These are phyloP conservation scores for Cladosporium austrohemisphaericum DNA, from an alignment of 2,329 filamentous ascomycete species.

Conservation along the genomic window DNA sequence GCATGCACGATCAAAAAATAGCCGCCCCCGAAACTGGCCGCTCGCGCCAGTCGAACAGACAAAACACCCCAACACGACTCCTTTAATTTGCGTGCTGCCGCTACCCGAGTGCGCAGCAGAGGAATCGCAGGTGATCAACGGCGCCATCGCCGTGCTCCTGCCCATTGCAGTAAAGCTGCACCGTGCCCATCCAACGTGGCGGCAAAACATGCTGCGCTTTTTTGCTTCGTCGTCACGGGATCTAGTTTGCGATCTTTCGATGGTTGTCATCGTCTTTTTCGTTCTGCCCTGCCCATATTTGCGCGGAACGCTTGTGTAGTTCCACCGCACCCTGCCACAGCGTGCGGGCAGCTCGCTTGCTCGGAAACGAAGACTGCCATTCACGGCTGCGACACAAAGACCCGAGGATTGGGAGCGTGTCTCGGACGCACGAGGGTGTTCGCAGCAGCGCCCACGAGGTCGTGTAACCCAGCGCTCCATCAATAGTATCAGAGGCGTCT, in stretches of 20 bases:
- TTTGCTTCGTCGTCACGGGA: conserved; percentile 7
- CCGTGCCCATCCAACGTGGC: no score
- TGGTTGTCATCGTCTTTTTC: no score
- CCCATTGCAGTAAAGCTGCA: background rate
- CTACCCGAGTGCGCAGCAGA: conserved; percentile 2
- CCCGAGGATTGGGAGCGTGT: no score
- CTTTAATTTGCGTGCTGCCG: conserved; percentile 14
- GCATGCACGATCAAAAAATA: conserved; percentile 3
- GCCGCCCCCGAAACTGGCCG: conserved; percentile 7
- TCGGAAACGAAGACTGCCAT: conserved; percentile 3
- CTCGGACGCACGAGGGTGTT: background rate
- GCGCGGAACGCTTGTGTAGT: no score
- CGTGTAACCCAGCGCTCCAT: no score
- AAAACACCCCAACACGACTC: conserved; percentile 4
- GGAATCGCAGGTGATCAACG: background rate
- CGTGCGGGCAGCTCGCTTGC: conserved; percentile 7
- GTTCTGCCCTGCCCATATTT: no score
- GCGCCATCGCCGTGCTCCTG: background rate
- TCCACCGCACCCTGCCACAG: no score
- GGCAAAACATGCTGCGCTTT: background rate
- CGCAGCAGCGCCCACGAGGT: no score
- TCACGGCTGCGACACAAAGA: background rate
- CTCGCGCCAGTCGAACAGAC: background rate
- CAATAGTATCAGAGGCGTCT: no score
- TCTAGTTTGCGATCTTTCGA: background rate